Evolutionary conservation across 306 rosid species (phyloP), one percentile per base, ranked within the genome.

Genomic region (Vigna angularis): DNA sequence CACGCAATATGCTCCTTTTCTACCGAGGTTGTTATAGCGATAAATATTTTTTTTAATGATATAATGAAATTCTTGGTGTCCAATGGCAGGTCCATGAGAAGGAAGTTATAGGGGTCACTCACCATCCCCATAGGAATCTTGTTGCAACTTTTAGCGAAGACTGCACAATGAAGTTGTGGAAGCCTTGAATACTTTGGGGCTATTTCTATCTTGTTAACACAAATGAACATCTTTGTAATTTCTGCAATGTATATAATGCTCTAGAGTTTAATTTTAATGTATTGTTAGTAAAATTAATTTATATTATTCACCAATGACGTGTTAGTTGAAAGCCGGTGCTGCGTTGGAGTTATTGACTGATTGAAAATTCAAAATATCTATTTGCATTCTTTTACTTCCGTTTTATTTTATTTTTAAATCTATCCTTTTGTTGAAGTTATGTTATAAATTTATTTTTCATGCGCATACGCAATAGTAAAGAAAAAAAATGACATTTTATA

Each of bases 91-190:
- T 96, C 57, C 99, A 93, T 86, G 99, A 96, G 73, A 93, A 96
- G 84, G 98, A 91, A 70, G 95, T 93, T 59, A 93, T 93, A 15
- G 97, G 99, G 7, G 91, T 96, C 17, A 87, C 92, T 55, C 99
- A 96, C 78, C 98, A 96, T 83, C 99, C 99, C 24, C 99, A 96
- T 81, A 87, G 99, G 88, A 96, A 96, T 87, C 94, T 96, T 34
- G 90, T 96, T 30, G 97, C 96, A 16, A 96, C 99, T 36, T 96
- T 81, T 3, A 66, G 97, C 82, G 97, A 91, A 67, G 98, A 96
- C 85, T 75, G 91, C 86, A 96, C 98, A 3, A 86, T 96, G 99
- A 93, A 87, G 86, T 76, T 93, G 84, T 96, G 99, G 99, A 96
- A 91, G 86, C 97, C 99, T 77, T 93, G 86, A 91, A 63, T 74